Conservation (phyloP, 2,329 filamentous ascomycete species). For the Microthyrium microscopicum region DNA sequence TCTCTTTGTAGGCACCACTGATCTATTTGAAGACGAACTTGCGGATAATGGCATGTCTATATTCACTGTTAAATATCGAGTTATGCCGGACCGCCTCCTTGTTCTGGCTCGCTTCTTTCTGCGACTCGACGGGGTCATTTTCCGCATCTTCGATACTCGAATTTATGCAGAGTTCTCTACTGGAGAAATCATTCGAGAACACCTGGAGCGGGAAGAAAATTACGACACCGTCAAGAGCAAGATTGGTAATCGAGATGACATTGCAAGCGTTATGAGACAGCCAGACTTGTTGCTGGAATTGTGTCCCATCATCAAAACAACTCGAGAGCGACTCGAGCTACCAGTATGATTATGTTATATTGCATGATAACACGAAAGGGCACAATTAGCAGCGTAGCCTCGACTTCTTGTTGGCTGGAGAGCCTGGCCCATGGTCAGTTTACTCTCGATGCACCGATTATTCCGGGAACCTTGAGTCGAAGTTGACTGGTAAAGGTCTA, state of each 20-base stretch:
- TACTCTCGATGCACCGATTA: too few relatives aligned
- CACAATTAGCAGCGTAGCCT: too few relatives aligned
- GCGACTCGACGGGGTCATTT: conserved; percentile 76
- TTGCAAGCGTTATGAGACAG: conserved; percentile 62
- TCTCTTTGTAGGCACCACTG: conserved; percentile 88
- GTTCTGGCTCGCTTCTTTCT: conserved; percentile 80
- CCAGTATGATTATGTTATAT: too few relatives aligned
- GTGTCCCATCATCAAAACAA: conserved; percentile 53
- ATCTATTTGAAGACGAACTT: conserved; percentile 92
- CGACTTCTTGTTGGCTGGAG: too few relatives aligned
- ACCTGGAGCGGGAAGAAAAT: conserved; percentile 67
- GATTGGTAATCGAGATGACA: conserved; percentile 48
- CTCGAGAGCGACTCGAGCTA: conserved; percentile 37
- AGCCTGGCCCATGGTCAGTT: too few relatives aligned
- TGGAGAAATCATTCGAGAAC: conserved; percentile 71
- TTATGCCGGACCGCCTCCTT: conserved; percentile 79
- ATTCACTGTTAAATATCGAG: conserved; percentile 76
- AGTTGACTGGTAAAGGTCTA: too few relatives aligned
- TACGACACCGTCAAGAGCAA: conserved; percentile 57
- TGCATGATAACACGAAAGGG: too few relatives aligned
- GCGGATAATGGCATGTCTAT: conserved; percentile 94
- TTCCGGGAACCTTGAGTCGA: too few relatives aligned
- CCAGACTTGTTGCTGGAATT: conserved; percentile 57
- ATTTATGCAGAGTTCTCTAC: conserved; percentile 79
- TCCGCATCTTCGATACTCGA: conserved; percentile 76